Conservation (phyloP, 2,329 filamentous ascomycete genomes). For the Diaporthe vaccinii region DNA sequence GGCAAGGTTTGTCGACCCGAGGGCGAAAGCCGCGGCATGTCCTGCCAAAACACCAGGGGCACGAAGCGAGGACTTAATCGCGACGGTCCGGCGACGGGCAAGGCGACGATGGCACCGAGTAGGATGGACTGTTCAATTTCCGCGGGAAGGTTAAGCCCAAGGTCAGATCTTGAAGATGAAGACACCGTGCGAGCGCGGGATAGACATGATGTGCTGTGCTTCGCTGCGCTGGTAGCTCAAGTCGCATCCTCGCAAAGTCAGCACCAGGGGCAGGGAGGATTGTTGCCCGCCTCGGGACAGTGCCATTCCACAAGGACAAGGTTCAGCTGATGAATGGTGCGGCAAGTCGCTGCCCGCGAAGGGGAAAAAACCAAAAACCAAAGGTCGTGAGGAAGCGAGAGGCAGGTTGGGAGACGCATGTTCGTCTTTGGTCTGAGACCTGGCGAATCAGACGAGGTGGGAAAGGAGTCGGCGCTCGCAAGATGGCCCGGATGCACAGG, state of each 20-base stretch:
- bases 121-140: neutral
- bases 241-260: neutral
- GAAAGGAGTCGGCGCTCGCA: neutral
- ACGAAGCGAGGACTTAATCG: neutral
- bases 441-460: slow-evolving; percentile 14
- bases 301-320: slow-evolving; percentile 15
- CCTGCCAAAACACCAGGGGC: slow-evolving; percentile 14
- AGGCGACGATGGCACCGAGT: neutral
- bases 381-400: slow-evolving; percentile 17
- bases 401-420: neutral
- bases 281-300: neutral
- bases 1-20: slow-evolving; percentile 25
- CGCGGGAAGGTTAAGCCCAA: slow-evolving; percentile 14
- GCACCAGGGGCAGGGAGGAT: neutral
- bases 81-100: neutral
- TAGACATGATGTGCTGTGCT: neutral
- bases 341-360: slow-evolving; percentile 5
- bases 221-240: neutral
- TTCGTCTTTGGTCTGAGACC: slow-evolving; percentile 9
- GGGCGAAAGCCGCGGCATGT: neutral
- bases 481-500: neutral
- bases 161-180: neutral
- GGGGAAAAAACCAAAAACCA: neutral
- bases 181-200: neutral
- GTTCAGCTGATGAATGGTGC: slow-evolving; percentile 20